Evolutionary conservation across 1,284 basidiomycete genomes (phyloP).

Genomic region (Chiua sp.): DNA sequence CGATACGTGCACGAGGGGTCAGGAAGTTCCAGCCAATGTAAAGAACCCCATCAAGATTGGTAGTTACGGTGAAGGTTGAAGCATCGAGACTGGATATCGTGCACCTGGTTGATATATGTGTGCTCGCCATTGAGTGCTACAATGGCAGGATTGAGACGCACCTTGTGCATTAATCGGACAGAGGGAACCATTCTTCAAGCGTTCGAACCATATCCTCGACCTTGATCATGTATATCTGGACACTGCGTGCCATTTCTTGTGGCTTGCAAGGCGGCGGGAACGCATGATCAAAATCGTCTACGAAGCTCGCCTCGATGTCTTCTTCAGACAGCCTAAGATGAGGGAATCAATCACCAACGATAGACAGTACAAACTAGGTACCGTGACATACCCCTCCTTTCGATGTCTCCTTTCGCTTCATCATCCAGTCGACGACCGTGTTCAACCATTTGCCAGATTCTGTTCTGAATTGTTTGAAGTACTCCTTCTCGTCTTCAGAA

Average conservation of each 20-base stretch:
- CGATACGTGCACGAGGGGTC: not conserved
- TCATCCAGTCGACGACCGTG: slow-evolving; percentile 36
- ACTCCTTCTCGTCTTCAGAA: slow-evolving; percentile 32
- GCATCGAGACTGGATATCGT: not conserved
- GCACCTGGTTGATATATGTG: not conserved
- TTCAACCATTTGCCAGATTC: slow-evolving; percentile 29
- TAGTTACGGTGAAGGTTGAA: not conserved
- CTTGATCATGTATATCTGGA: slow-evolving; percentile 28
- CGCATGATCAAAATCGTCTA: slow-evolving; percentile 23
- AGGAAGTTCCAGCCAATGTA: not conserved
- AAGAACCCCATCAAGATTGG: no score
- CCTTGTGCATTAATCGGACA: not conserved
- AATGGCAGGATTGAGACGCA: not conserved
- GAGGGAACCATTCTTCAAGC: slow-evolving; percentile 33
- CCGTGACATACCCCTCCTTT: slow-evolving; percentile 24
- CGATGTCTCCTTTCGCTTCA: slow-evolving; percentile 19
- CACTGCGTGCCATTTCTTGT: slow-evolving; percentile 12
- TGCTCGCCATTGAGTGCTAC: not conserved
- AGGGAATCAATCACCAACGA: not conserved
- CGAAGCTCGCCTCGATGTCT: slow-evolving; percentile 10
- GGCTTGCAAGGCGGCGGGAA: slow-evolving; percentile 27
- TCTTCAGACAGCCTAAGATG: slow-evolving; percentile 15
- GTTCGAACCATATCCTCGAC: slow-evolving; percentile 33
- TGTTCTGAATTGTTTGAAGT: slow-evolving; percentile 29
- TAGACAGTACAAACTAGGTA: not conserved